Evolutionary conservation across 2,329 filamentous ascomycete species (phyloP), one percentile per base, ranked within the genome.

Genomic region (Ophiocordyceps australis): DNA sequence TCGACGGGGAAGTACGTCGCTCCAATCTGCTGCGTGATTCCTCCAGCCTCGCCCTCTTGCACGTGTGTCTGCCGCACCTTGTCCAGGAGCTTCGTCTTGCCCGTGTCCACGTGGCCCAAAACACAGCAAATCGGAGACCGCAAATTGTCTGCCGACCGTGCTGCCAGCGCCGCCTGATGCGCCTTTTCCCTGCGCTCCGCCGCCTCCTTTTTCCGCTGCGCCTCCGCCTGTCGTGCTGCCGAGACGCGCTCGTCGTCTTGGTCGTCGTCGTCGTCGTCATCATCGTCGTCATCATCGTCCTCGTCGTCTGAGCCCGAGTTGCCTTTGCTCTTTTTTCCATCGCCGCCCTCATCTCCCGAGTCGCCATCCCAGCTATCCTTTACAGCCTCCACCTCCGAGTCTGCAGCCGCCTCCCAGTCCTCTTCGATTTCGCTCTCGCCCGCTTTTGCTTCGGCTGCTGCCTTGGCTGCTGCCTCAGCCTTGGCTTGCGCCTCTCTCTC

Each of bases 111-210:
- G 70, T 98, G 89, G 43, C 89, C 89, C 36, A 98, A 72, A 67
- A 98, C 98, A 76, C 86, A 95, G 65, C 89, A 95, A 55, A 98
- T 98, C 27, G 89, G 89, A 21, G 89, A 95, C 30, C 89, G 82
- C 29, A 98, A 69, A 53, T 98, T 76, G 49, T 98, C 85, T 54
- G 80, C 83, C 14, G 86, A 95, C 33, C 83, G 71, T 25, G 86
- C 85, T 23, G 82, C 85, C 46, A 94, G 54, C 12, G 89, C 89
- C 34, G 83, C 86, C 52, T 94, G 81, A 48, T 92, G 81, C 30
- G 83, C 78, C 54, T 81, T 81, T 55, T 83, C 79, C 43, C 86
- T 72, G 44, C 86, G 72, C 41, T 89, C 82, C 11, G 82, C 80
- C 23, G 83, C 83, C 44, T 92, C 85, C 38, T 74, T 78, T 59